These are phyloP conservation scores for Novakomyces olei DNA, from an alignment of 805 yeast genomes.

Conservation along the genomic window DNA sequence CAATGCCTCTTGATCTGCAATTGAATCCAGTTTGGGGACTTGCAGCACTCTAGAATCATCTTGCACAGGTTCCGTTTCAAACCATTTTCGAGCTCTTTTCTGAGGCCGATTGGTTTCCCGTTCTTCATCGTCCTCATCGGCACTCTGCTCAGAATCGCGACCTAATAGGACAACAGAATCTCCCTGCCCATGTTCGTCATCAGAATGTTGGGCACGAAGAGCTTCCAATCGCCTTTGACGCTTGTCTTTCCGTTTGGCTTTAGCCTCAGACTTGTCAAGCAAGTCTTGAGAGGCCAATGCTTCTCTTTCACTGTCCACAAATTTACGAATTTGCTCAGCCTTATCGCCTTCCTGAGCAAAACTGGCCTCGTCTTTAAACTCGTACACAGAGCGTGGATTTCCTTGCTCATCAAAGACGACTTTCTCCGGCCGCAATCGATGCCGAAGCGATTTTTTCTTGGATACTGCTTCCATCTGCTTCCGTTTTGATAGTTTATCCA, in stretches of 20 bases:
- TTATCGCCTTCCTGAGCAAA: conserved; percentile 55
- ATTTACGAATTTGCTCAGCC: conserved; percentile 39
- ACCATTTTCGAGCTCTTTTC: conserved; percentile 10
- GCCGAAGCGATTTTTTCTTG: conserved; percentile 42
- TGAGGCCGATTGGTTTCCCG: conserved; percentile 5
- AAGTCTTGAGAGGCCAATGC: conserved; percentile 51
- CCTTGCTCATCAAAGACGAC: conserved; percentile 88
- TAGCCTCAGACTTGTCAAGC: conserved; percentile 57
- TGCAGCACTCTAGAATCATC: conserved; percentile 28
- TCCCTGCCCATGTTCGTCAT: conserved; percentile 13
- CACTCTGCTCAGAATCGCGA: not conserved
- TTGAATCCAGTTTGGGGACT: conserved; percentile 67
- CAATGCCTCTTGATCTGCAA: conserved; percentile 84
- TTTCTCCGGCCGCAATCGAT: conserved; percentile 51
- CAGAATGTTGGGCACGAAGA: conserved; percentile 27
- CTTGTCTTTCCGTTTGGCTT: conserved; percentile 62
- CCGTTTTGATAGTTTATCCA: conserved; percentile 45
- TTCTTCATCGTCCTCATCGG: not conserved
- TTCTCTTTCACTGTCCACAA: conserved; percentile 40
- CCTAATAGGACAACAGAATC: not conserved
- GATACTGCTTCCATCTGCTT: conserved; percentile 69
- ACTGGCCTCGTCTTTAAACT: conserved; percentile 72
- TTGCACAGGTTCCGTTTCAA: conserved; percentile 11
- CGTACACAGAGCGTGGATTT: conserved; percentile 72
- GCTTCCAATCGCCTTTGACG: conserved; percentile 70